phyloP scores from a whole-genome alignment of 1,284 basidiomycete species.

The Irpex lacteus region DNA sequence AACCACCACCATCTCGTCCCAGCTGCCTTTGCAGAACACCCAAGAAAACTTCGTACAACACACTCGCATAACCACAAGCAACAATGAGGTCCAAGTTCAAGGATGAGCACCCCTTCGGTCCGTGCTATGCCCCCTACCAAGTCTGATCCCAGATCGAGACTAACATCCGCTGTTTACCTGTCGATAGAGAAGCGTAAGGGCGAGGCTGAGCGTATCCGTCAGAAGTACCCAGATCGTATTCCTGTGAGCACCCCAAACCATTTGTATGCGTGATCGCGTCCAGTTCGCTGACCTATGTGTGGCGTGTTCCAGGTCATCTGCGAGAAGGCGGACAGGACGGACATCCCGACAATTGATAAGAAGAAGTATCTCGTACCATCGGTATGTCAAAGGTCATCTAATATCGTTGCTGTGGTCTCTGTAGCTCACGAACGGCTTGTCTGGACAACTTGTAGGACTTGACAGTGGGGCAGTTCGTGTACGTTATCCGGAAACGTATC shows the following conservation, averaged over 20 bases:
- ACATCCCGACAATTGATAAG: constrained; percentile 99
- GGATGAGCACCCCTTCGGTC: constrained; percentile 99
- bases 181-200: constrained; percentile 94
- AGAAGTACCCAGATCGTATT: constrained; percentile 99
- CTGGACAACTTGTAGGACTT: constrained; percentile 65
- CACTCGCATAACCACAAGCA: constrained; percentile 4
- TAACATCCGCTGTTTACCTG: constrained; percentile 22
- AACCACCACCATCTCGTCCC: constrained; percentile 15
- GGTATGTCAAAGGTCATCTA: constrained; percentile 43
- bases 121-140: constrained; percentile 30
- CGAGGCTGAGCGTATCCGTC: constrained; percentile 93
- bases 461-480: constrained; percentile 98
- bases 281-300: not conserved
- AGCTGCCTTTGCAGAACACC: constrained; percentile 4
- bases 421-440: constrained; percentile 13
- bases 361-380: constrained; percentile 99
- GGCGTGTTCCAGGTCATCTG: constrained; percentile 82
- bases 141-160: constrained; percentile 21
- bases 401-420: not conserved
- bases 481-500: constrained; percentile 99
- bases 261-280: not conserved
- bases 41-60: constrained; percentile 8
- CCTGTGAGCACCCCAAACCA: constrained; percentile 62
- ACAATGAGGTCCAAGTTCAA: constrained; percentile 98
- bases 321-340: constrained; percentile 98